These are phyloP conservation scores for Chlamydomonas incerta DNA, from an alignment of 139 green algal genomes.

Conservation along the genomic window DNA sequence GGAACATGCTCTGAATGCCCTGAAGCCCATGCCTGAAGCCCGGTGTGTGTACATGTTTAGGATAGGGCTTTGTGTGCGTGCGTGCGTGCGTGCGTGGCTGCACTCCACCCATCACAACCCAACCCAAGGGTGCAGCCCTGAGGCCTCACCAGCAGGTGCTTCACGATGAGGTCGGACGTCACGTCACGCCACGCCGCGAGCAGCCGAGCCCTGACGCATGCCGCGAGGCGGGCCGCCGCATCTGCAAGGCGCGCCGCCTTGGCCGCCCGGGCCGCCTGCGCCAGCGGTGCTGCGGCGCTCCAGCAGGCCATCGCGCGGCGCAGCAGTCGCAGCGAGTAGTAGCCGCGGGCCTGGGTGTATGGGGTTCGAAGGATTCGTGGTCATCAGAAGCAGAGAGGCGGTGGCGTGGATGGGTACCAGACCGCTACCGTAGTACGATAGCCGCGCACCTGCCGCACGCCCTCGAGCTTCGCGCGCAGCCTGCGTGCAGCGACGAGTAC, in stretches of 20 bases:
- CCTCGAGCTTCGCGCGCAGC: conserved; percentile 23
- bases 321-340: conserved; percentile 9
- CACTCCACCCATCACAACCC: too few relatives aligned
- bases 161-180: conserved; percentile 9
- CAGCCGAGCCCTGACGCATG: background rate
- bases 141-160: background rate
- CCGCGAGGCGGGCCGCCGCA: background rate
- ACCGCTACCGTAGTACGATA: too few relatives aligned
- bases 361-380: too few relatives aligned
- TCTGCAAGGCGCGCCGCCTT: conserved; percentile 17
- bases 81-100: too few relatives aligned
- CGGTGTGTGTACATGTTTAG: too few relatives aligned
- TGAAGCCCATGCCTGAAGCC: too few relatives aligned
- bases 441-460: background rate
- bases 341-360: background rate
- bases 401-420: too few relatives aligned
- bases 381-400: too few relatives aligned
- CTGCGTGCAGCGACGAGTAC: background rate
- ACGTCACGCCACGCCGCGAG: conserved; percentile 52
- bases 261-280: background rate
- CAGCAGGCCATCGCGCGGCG: conserved; percentile 12
- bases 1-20: too few relatives aligned
- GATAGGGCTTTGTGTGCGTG: too few relatives aligned
- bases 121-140: too few relatives aligned
- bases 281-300: background rate